Evolutionary conservation across 805 yeast genomes (phyloP).

Genomic region (Candida insectorum): DNA sequence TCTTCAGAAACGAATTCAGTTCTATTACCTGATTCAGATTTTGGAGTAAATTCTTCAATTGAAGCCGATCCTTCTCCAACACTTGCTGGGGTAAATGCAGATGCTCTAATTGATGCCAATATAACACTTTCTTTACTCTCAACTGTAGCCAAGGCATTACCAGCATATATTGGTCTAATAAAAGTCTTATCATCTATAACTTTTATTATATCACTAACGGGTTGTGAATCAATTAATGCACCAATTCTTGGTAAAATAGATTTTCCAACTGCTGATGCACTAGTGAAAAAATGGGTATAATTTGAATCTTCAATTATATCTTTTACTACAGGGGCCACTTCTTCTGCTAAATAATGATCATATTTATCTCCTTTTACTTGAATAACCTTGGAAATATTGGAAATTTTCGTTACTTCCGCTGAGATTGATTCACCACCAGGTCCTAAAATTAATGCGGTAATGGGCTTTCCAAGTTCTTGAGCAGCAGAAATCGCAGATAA

Average conservation of each 20-base stretch:
- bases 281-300: constrained; percentile 69
- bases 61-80: constrained; percentile 38
- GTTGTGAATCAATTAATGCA: constrained; percentile 82
- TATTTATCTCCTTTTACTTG: constrained; percentile 57
- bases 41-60: constrained; percentile 45
- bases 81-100: constrained; percentile 57
- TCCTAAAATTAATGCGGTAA: constrained; percentile 78
- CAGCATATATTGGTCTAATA: constrained; percentile 93
- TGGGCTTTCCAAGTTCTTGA: constrained; percentile 64
- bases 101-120: constrained; percentile 75
- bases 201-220: constrained; percentile 75
- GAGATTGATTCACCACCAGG: constrained; percentile 49
- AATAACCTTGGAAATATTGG: constrained; percentile 53
- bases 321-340: constrained; percentile 64
- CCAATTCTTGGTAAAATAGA: constrained; percentile 82
- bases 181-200: constrained; percentile 69
- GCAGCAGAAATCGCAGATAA: constrained; percentile 80
- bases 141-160: constrained; percentile 86
- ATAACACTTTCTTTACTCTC: constrained; percentile 62
- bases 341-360: constrained; percentile 76
- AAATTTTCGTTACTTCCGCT: constrained; percentile 47
- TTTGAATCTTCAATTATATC: constrained; percentile 39
- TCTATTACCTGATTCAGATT: constrained; percentile 34
- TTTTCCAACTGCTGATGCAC: constrained; percentile 87
- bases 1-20: constrained; percentile 74